Conservation (phyloP, 192 early-diverging fungal species). For the Phlyctochytrium bullatum region DNA sequence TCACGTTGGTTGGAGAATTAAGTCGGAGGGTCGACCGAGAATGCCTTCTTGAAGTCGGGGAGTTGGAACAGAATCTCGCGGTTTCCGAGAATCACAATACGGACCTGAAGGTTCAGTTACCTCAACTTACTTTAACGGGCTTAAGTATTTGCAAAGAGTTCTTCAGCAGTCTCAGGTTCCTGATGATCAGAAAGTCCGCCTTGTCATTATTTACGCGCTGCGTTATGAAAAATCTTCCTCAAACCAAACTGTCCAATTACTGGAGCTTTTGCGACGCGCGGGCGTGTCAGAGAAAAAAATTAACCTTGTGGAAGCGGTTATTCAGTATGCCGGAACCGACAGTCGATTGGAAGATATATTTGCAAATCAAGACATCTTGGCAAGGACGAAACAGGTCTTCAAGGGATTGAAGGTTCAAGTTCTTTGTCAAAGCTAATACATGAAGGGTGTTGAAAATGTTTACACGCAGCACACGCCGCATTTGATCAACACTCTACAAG, state of each 20-base stretch:
- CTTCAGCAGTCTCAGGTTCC: constrained; percentile 65
- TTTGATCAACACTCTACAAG: constrained; percentile 76
- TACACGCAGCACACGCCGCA: constrained; percentile 94
- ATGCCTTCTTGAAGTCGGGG: constrained; percentile 79
- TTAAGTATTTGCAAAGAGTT: constrained; percentile 65
- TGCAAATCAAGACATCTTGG: constrained; percentile 81
- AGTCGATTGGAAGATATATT: constrained; percentile 88
- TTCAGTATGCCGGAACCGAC: constrained; percentile 74
- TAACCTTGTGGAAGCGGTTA: constrained; percentile 66
- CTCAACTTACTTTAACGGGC: background rate
- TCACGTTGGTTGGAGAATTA: constrained; percentile 94
- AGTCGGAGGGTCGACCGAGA: constrained; percentile 74
- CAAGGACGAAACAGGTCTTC: constrained; percentile 81
- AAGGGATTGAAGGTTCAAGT: constrained; percentile 82
- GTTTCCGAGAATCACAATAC: constrained; percentile 79
- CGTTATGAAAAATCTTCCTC: constrained; percentile 83
- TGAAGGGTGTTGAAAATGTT: constrained; percentile 94
- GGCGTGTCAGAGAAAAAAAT: constrained; percentile 75
- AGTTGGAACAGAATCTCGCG: constrained; percentile 93
- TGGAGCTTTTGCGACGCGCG: constrained; percentile 67
- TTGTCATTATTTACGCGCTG: constrained; percentile 84
- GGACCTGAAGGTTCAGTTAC: constrained; percentile 72
- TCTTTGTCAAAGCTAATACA: background rate
- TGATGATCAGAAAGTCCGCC: constrained; percentile 72
- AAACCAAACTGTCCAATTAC: constrained; percentile 69